Base-by-base conservation (phyloP, 78 protist species). In the Thecamonas trahens region DNA sequence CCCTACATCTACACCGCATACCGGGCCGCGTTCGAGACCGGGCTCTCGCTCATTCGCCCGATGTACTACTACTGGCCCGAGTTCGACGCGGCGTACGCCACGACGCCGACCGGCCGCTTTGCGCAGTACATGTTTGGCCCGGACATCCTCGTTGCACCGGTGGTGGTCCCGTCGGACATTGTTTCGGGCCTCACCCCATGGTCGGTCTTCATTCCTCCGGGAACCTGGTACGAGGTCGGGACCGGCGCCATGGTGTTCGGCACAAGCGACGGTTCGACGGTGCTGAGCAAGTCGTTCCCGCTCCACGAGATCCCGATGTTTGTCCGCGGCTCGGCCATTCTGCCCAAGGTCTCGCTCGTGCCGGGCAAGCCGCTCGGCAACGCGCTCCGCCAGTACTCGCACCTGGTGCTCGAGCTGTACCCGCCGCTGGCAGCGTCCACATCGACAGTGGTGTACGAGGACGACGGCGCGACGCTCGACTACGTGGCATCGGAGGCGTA, bases 1-100 rank as follows among this genome's bases (percentile, higher is more conserved):
- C 89, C 89, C 4, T 63, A 79, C 80, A 28, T 83, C 32, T 83
- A 83, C 81, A 83, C 84, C 20, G 49, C n/a, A 34, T 59, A 58
- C 3, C 40, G 70, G 20, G 18, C 3, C 11, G 67, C 74, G 22
- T 54, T 0, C 62, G 79, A 76, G 24, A 59, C 70, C 20, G 83
- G 70, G 39, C 77, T 79, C n/a, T n/a, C 69, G 26, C 15, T 75
- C 38, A 28, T 67, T 4, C 72, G 44, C 14, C 82, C 82, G 20
- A 0, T 82, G 65, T 76, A 68, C 67, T 76, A 67, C 53, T 28
- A 82, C 66, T 76, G 11, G 28, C 82, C 82, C 31, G n/a, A 29
- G 8, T 8, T 24, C 14, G 58, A 26, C 44, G 34, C 4, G 39
- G 76, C 79, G 0, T 77, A 77, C 70, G 60, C 31, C 24, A n/a